phyloP scores from a whole-genome alignment of 805 yeast genomes.

The Millerozyma miso region DNA sequence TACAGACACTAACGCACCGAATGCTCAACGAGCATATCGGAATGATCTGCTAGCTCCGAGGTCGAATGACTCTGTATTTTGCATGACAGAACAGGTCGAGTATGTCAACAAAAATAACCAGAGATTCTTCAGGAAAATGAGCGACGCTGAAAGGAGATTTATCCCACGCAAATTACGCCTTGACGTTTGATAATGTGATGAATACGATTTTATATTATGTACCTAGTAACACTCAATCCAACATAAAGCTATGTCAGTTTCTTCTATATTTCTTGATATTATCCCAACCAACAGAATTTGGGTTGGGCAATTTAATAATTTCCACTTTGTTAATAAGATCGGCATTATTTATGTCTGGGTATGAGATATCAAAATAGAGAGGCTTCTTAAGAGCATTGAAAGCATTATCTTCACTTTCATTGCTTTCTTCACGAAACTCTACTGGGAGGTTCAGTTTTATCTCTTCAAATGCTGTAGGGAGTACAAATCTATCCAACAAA shows the following conservation, averaged over 20 bases:
- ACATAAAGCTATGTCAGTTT: conserved; percentile 2
- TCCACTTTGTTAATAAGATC: conserved; percentile 35
- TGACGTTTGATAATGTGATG: neutral
- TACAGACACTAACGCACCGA: no score
- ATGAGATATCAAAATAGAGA: conserved; percentile 27
- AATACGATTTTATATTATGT: neutral
- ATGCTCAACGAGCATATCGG: no score
- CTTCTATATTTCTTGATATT: conserved; percentile 31
- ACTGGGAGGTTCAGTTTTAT: conserved; percentile 29
- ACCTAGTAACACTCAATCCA: neutral
- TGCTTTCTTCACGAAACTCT: conserved; percentile 23
- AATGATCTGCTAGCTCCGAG: no score
- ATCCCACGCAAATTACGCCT: neutral
- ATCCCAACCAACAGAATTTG: conserved; percentile 42
- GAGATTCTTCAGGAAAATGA: neutral
- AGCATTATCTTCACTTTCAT: conserved; percentile 7
- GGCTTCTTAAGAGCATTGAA: conserved; percentile 27
- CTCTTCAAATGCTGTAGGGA: conserved; percentile 31
- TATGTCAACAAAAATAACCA: neutral
- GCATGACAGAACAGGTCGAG: neutral
- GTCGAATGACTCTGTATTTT: no score
- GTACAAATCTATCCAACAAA: conserved; percentile 24
- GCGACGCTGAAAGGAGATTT: neutral
- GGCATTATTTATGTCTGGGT: conserved; percentile 28
- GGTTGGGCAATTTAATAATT: conserved; percentile 39